Evolutionary conservation across 1,284 basidiomycete species (phyloP), one percentile per base, ranked within the genome.

Genomic region (Ceratobasidium sp.): DNA sequence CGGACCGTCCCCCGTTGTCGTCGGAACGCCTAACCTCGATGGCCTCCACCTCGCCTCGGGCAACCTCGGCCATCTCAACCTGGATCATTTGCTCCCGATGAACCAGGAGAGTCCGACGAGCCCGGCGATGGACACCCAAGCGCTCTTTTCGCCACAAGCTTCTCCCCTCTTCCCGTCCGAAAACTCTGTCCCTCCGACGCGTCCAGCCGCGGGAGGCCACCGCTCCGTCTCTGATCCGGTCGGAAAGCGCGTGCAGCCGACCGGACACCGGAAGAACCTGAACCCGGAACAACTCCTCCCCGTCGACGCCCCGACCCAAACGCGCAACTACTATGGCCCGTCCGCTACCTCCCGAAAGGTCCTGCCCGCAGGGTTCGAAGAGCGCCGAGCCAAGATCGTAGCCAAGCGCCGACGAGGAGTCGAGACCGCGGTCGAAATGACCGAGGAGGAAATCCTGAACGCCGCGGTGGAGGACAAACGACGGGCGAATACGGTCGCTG

Each of bases 401-500:
- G 82, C 81, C 56, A 77, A 67, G 63, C 73, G 73, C 2, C 63
- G 63, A 58, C 73, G 73, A 40, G 73, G 73, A n/a, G 42, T 81
- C 81, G 33, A 80, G 61, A 28, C 81, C 86, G n/a, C 84, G 85
- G 12, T 85, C 86, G 64, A 85, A 86, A 78, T 85, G 53, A 86
- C 86, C 1, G 92, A 91, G 83, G 84, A 89, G 55, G 81, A 80
- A 39, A 82, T 81, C 40, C 76, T 84, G 9, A 79, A 83, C 81
- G 89, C 92, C 80, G 89, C 91, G 77, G 94, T 95, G 81, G 93
- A 92, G 84, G 87, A 87, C 33, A 95, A 95, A 88, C 89, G 94
- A 60, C 88, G 92, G 2, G 91, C 93, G 84, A 95, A 95, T 84
- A 95, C 94, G 0, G 84, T 95, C 15, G 94, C 94, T 0, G 94